phyloP scores from a whole-genome alignment of 2,329 filamentous ascomycete genomes.

The Chaetomiaceae sp. region DNA sequence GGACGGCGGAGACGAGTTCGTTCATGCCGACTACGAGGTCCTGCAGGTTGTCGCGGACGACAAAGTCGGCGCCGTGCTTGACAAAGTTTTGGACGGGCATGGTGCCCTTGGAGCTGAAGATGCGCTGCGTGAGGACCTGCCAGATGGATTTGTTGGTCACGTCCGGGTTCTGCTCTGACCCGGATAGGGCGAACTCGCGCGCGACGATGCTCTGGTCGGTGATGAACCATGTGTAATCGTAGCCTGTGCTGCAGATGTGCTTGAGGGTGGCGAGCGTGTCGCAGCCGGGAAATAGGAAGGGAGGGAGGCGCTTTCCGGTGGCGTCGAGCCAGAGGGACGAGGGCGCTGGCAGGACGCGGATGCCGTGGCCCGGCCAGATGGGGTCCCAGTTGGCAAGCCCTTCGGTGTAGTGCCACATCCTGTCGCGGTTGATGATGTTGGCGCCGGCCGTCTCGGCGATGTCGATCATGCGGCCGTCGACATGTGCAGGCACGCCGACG shows the following conservation, averaged over 20 bases:
- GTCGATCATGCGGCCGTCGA: constrained; percentile 60
- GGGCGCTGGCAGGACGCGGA: constrained; percentile 56
- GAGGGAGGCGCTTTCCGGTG: constrained; percentile 53
- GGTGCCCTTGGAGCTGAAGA: constrained; percentile 51
- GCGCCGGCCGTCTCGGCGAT: constrained; percentile 52
- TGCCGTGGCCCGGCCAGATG: constrained; percentile 59
- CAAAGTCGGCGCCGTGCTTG: constrained; percentile 55
- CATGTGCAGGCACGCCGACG: constrained; percentile 57
- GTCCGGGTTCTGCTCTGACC: constrained; percentile 61
- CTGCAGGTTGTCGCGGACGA: constrained; percentile 52
- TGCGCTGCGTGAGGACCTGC: constrained; percentile 45
- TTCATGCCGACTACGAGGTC: constrained; percentile 58
- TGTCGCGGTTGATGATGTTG: constrained; percentile 54
- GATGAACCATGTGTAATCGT: constrained; percentile 62
- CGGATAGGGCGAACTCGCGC: constrained; percentile 58
- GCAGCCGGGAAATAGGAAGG: constrained; percentile 52
- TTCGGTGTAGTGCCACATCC: constrained; percentile 66
- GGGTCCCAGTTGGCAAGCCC: constrained; percentile 58
- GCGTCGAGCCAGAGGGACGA: constrained; percentile 62
- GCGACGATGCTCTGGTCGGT: constrained; percentile 55
- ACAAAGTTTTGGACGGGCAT: constrained; percentile 54
- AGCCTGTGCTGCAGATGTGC: constrained; percentile 56
- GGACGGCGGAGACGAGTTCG: constrained; percentile 42
- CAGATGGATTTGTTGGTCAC: constrained; percentile 54
- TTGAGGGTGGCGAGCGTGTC: constrained; percentile 56